A percentile compares a stretch with the other conserved stretches of the same genome.
Evolutionary conservation across 331 rosid genomes (phyloP).

Genomic region (Quercus tomentella): DNA sequence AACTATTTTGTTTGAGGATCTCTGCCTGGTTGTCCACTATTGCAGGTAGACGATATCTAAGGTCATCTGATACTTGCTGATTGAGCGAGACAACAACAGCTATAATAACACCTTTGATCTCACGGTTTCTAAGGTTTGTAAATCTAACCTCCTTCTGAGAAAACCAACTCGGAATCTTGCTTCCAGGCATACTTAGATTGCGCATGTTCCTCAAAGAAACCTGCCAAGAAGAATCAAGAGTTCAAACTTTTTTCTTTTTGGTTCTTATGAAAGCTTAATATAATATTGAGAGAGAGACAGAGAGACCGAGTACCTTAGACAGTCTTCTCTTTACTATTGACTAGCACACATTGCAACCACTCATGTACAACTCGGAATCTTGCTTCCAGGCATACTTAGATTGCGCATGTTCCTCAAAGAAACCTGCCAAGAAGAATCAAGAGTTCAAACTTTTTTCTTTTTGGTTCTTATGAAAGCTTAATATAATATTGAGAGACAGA

Average conservation of each 20-base stretch:
- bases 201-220: constrained; percentile 36
- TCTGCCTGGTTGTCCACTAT: constrained; percentile 31
- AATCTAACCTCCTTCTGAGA: constrained; percentile 28
- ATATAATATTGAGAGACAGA: background rate
- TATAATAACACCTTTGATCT: constrained; percentile 35
- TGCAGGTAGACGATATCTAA: constrained; percentile 13
- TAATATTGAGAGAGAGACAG: background rate
- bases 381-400: constrained; percentile 58
- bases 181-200: constrained; percentile 58
- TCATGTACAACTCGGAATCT: constrained; percentile 47
- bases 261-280: background rate
- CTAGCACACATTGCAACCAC: constrained; percentile 44
- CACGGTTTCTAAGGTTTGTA: constrained; percentile 27
- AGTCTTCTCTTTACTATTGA: constrained; percentile 31
- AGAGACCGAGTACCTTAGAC: constrained; percentile 40
- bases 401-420: constrained; percentile 38
- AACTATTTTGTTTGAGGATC: constrained; percentile 26
- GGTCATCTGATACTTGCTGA: constrained; percentile 24
- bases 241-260: background rate
- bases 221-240: constrained; percentile 21
- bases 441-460: background rate
- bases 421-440: constrained; percentile 22
- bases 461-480: background rate
- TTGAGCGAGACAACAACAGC: constrained; percentile 42
- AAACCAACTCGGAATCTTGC: constrained; percentile 53